Evolutionary conservation across 225 moss, liverwort and hornwort genomes (phyloP), one percentile per base, ranked within the genome.

Genomic region (Physcomitrium patens): DNA sequence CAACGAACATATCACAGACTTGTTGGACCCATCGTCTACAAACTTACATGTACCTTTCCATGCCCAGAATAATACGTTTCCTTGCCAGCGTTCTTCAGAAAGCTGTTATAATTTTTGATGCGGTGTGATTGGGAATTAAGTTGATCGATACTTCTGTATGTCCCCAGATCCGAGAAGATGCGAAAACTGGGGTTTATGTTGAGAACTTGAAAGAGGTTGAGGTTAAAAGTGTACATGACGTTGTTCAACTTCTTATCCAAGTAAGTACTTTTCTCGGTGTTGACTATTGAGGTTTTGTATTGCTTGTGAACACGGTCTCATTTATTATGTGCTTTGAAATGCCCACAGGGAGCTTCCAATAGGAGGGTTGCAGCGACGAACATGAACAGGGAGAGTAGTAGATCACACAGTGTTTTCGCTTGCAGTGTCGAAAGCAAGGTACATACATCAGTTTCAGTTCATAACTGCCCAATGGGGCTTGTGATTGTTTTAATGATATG

Each of bases 391-490:
- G 93, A 93, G 77, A 88, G 88, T 74, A 93, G 93, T 70, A 79
- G 93, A 51, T 93, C 93, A 65, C 91, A 93, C 61, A 93, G 93
- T 75, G 93, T 93, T 46, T 93, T 93, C 71, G 86, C 93, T 7
- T 93, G 93, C 63, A 89, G 84, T 20, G 86, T 93, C 26, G 91
- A 93, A 87, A 93, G 93, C 91, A 93, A 87, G 82, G 84, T 80
- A 72, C 3, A 49, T 27, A 66, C 37, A 12, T 54, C 3, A 24
- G 16, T 27, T 20, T 2, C 48, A 2, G 1, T 54, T 13, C 31
- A 64, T 31, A 0, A 67, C 0, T 19, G 10, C 26, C 9, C n/a
- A 10, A 24, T 72, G 43, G 53, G 61, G 26, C 17, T 28, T 37
- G 1, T 48, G 49, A 37, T 20, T 20, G 5, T 41, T 16, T 0